Conservation (phyloP, 139 green algal species). For the Chlorella vulgaris region DNA sequence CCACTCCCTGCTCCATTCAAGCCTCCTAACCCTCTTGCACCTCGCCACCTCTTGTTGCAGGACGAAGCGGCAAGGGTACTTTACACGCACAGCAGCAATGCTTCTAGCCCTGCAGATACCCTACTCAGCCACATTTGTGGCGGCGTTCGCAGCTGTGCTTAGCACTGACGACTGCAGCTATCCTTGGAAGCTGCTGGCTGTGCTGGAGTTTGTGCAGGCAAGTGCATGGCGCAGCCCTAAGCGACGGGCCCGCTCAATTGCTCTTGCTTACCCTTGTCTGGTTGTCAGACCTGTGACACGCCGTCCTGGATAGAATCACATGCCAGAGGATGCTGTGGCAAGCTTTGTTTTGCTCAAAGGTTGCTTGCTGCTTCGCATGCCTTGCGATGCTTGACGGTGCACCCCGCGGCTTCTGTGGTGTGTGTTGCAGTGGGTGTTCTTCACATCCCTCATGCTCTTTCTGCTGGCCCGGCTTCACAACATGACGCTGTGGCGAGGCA, state of each 20-base stretch:
- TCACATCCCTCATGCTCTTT: background rate
- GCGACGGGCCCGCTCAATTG: no score
- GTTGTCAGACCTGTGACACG: no score
- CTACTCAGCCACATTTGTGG: background rate
- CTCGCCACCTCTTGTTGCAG: no score
- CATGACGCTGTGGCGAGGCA: slow-evolving; percentile 11
- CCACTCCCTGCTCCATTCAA: background rate
- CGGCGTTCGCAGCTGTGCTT: background rate
- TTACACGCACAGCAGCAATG: background rate
- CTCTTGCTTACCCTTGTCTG: no score
- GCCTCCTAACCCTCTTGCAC: background rate
- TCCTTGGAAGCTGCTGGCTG: background rate
- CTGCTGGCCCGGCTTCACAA: background rate
- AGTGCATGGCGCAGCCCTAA: background rate
- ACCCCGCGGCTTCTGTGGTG: no score
- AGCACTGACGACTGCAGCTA: background rate
- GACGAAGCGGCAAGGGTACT: background rate
- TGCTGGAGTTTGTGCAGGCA: background rate
- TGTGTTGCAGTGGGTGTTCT: slow-evolving; percentile 3
- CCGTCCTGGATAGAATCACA: no score
- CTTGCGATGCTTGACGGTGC: no score
- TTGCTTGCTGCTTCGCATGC: no score
- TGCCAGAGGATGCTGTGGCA: no score
- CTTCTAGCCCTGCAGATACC: background rate
- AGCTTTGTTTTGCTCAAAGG: no score